A percentile compares a stretch with the other conserved stretches of the same genome.
Evolutionary conservation across 306 rosid species (phyloP).

Genomic region (Geum urbanum): DNA sequence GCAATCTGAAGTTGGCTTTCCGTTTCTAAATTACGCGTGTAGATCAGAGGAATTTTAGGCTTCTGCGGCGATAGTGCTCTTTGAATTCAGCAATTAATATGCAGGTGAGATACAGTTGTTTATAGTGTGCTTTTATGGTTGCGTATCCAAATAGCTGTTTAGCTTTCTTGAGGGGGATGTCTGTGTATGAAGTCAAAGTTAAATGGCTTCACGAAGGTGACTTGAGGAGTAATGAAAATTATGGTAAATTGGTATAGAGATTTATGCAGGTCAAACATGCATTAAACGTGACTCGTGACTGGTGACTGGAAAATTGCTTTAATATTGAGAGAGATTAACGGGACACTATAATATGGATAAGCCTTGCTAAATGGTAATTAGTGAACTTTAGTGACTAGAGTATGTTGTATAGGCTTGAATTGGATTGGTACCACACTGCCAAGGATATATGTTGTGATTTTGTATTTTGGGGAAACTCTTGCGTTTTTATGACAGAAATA

Average conservation of each 20-base stretch:
- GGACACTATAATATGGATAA: background rate
- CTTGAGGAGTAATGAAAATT: background rate
- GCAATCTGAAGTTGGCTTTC: background rate
- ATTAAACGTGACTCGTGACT: background rate
- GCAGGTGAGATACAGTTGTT: conserved; percentile 51
- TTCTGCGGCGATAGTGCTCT: background rate
- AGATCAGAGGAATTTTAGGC: background rate
- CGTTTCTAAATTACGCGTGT: background rate
- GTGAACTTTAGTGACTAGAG: background rate
- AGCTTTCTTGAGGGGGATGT: background rate
- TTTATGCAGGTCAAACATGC: background rate
- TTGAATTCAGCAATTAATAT: conserved; percentile 24
- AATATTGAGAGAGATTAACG: background rate
- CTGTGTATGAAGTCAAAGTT: background rate
- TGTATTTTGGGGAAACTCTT: background rate
- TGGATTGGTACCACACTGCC: background rate
- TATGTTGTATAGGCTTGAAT: background rate
- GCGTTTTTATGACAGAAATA: background rate
- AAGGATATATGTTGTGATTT: background rate
- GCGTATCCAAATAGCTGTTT: background rate
- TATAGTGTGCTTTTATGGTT: background rate
- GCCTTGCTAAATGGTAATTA: background rate
- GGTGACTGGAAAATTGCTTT: too few relatives aligned
- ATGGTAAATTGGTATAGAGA: background rate
- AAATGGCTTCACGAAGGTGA: background rate